phyloP scores from a whole-genome alignment of 805 yeast species.

The Metschnikowia sp. region DNA sequence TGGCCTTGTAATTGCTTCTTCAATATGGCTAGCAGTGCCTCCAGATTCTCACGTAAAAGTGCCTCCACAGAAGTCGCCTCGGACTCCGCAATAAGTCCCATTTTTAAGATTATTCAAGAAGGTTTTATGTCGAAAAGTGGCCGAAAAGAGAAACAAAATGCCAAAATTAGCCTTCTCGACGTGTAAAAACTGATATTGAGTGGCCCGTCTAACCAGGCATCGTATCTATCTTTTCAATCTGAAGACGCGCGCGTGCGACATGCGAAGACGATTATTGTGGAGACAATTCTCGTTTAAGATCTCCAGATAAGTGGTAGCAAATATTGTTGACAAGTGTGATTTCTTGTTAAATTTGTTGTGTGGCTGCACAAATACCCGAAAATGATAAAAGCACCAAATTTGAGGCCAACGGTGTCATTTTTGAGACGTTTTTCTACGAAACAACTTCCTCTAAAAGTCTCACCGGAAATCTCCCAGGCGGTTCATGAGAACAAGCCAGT shows the following conservation, averaged over 20 bases:
- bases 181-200: no score
- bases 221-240: no score
- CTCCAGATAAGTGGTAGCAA: no score
- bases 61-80: conserved; percentile 1
- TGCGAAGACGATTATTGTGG: no score
- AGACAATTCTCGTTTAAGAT: no score
- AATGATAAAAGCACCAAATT: no score
- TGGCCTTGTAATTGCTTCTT: not conserved
- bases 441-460: conserved; percentile 21
- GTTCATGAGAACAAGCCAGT: conserved; percentile 55
- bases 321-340: no score
- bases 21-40: conserved; percentile 1
- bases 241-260: no score
- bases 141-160: not conserved
- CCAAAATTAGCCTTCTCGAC: not conserved
- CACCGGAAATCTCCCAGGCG: conserved; percentile 64
- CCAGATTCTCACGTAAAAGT: conserved; percentile 6
- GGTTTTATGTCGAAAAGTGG: no score
- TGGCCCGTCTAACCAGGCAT: no score
- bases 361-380: no score
- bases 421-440: not conserved
- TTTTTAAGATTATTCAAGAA: not conserved
- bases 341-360: no score
- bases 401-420: not conserved
- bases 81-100: conserved; percentile 2